phyloP scores from a whole-genome alignment of 345 rosid genomes.

The Fremontodendron californicum region DNA sequence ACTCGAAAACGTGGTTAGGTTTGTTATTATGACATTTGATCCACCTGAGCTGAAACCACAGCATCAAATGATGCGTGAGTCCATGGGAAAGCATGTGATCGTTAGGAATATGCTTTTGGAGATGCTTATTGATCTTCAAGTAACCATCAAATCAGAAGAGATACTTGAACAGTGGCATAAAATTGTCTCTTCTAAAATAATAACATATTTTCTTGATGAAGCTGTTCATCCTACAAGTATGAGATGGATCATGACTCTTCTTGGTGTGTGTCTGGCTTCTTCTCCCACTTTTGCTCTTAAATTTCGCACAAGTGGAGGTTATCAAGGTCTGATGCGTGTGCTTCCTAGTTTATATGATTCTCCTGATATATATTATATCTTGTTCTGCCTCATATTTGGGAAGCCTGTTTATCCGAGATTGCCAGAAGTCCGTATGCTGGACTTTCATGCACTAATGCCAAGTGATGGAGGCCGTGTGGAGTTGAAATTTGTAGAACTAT shows the following conservation, averaged over 20 bases:
- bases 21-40: slow-evolving; percentile 97
- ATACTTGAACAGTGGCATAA: slow-evolving; percentile 98
- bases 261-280: slow-evolving; percentile 89
- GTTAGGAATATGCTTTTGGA: slow-evolving; percentile 98
- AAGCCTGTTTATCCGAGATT: slow-evolving; percentile 94
- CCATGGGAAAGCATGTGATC: slow-evolving; percentile 97
- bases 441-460: slow-evolving; percentile 97
- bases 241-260: slow-evolving; percentile 99
- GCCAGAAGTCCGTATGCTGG: slow-evolving; percentile 99
- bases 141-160: slow-evolving; percentile 89
- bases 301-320: slow-evolving; percentile 92
- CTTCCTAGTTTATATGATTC: slow-evolving; percentile 96
- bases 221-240: slow-evolving; percentile 99
- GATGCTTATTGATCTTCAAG: slow-evolving; percentile 99
- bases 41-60: slow-evolving; percentile 83
- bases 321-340: slow-evolving; percentile 80
- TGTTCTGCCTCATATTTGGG: slow-evolving; percentile 93
- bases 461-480: slow-evolving; percentile 75
- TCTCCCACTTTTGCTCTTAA: slow-evolving; percentile 89
- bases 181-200: slow-evolving; percentile 92
- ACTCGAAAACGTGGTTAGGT: slow-evolving; percentile 91
- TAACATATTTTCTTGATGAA: slow-evolving; percentile 97
- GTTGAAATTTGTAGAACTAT: slow-evolving; percentile 81
- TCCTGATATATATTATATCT: slow-evolving; percentile 93
- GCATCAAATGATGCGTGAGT: slow-evolving; percentile 66